These are phyloP conservation scores for Salicornia ramosissima DNA, from an alignment of 148 eudicot genomes.

Conservation along the genomic window DNA sequence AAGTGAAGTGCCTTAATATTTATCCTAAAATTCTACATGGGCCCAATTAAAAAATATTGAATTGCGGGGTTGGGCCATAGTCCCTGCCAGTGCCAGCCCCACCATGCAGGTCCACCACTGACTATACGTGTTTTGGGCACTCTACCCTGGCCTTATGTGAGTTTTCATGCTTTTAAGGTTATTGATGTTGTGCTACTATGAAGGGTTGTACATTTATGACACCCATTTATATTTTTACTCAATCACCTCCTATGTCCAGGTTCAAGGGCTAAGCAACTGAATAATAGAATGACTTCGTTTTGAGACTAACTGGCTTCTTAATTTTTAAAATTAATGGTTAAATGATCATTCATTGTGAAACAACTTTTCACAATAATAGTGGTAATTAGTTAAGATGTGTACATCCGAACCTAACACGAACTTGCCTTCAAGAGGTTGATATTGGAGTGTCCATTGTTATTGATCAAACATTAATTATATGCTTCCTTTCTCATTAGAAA, in stretches of 20 bases:
- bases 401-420: background rate
- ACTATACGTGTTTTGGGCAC: too few relatives aligned
- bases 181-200: too few relatives aligned
- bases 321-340: too few relatives aligned
- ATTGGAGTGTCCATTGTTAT: background rate
- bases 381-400: background rate
- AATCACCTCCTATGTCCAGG: background rate
- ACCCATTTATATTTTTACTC: background rate
- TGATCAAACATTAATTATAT: background rate
- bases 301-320: background rate
- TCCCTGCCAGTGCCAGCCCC: too few relatives aligned
- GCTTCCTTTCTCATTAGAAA: background rate
- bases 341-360: background rate
- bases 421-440: background rate
- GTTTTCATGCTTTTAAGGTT: too few relatives aligned
- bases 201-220: background rate
- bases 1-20: too few relatives aligned
- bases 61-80: too few relatives aligned
- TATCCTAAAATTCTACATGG: too few relatives aligned
- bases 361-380: background rate
- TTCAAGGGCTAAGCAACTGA: background rate
- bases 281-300: background rate
- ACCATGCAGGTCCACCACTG: too few relatives aligned
- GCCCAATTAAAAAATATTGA: too few relatives aligned
- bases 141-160: too few relatives aligned